Evolutionary conservation across 148 eudicot genomes (phyloP).

Genomic region (Chenopodium formosanum): DNA sequence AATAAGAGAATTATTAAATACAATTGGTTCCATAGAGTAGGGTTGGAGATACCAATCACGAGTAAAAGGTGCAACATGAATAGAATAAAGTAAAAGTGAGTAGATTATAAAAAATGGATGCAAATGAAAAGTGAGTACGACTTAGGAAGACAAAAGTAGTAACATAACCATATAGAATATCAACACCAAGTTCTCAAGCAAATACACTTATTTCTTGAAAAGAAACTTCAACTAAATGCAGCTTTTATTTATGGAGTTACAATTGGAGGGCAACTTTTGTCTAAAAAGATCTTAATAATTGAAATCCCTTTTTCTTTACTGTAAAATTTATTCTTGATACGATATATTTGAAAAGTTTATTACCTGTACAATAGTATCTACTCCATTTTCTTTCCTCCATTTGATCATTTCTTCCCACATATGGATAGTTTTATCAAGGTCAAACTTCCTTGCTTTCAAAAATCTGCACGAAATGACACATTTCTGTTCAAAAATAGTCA

Average conservation of each 20-base stretch:
- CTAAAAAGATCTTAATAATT: background rate
- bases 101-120: too few species aligned
- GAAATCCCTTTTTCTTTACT: background rate
- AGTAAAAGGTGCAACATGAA: too few species aligned
- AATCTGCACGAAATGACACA: slow-evolving; percentile 55
- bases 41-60: too few species aligned
- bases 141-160: too few species aligned
- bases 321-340: background rate
- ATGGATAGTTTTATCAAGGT: slow-evolving; percentile 70
- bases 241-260: background rate
- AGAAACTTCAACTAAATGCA: background rate
- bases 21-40: too few species aligned
- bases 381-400: slow-evolving; percentile 87
- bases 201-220: background rate
- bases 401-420: slow-evolving; percentile 99
- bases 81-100: too few species aligned
- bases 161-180: too few species aligned
- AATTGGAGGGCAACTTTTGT: background rate
- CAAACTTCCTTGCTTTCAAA: slow-evolving; percentile 95
- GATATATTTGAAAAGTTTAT: slow-evolving; percentile 2
- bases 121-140: too few species aligned
- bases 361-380: slow-evolving; percentile 85
- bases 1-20: too few species aligned
- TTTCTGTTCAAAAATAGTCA: background rate
- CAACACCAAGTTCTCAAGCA: slow-evolving; percentile 2